Percentiles rank a stretch among this genome's conserved stretches.
Conservation (phyloP, 2,329 filamentous ascomycete species). For the Fusarium sp. region DNA sequence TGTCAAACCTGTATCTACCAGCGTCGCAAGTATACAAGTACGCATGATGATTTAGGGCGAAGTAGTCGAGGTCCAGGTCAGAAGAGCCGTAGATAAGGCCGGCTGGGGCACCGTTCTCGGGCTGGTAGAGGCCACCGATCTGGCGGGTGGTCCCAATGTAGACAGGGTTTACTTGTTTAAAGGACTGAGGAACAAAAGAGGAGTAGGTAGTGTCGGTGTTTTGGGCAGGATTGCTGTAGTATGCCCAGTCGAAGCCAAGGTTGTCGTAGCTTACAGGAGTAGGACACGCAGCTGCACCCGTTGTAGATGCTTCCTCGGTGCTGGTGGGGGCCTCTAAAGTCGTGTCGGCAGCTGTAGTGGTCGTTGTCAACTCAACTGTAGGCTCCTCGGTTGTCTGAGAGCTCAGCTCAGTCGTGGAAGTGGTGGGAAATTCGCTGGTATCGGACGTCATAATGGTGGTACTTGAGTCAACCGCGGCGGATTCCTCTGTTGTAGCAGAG, state of each 20-base stretch:
- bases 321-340: background rate
- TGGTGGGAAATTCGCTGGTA: background rate
- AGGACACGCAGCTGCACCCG: background rate
- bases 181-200: background rate
- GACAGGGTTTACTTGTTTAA: background rate
- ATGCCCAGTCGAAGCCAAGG: slow-evolving; percentile 16
- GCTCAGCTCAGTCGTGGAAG: background rate
- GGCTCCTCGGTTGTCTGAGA: background rate
- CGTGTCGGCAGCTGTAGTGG: background rate
- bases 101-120: background rate
- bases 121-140: slow-evolving; percentile 1
- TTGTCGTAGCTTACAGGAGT: background rate
- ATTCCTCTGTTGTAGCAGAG: background rate
- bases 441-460: background rate
- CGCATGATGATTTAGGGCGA: slow-evolving; percentile 9
- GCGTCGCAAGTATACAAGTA: slow-evolving; percentile 4
- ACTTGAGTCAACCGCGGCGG: background rate
- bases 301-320: background rate
- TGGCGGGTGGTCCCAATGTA: background rate
- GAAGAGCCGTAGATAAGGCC: background rate
- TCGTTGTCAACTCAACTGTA: background rate
- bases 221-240: background rate
- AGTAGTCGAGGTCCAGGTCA: background rate
- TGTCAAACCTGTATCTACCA: slow-evolving; percentile 9
- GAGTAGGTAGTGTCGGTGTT: slow-evolving; percentile 20